phyloP scores from a whole-genome alignment of 192 early-diverging fungal genomes.

The Chytriomyces sp. region DNA sequence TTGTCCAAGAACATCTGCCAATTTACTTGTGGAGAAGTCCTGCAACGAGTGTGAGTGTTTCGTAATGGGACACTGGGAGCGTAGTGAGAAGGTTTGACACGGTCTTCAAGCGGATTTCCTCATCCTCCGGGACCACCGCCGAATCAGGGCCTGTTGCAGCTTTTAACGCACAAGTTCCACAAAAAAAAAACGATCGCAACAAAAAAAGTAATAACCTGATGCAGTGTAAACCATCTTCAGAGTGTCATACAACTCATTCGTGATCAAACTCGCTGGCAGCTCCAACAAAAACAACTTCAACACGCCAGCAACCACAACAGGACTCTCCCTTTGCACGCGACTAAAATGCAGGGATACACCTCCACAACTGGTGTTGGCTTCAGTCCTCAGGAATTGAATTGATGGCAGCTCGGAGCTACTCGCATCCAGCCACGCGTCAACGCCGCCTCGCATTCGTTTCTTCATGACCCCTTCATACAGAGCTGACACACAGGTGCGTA shows the following conservation, averaged over 20 bases:
- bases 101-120: constrained; percentile 40
- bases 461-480: constrained; percentile 35
- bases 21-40: constrained; percentile 41
- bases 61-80: constrained; percentile 39
- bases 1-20: background rate
- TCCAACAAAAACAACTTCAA: constrained; percentile 45
- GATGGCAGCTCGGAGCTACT: constrained; percentile 39
- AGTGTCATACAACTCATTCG: constrained; percentile 39
- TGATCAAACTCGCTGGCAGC: constrained; percentile 36
- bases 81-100: constrained; percentile 36
- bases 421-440: constrained; percentile 46
- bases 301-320: constrained; percentile 40
- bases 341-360: constrained; percentile 6
- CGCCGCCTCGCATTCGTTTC: constrained; percentile 7
- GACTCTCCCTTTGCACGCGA: constrained; percentile 14
- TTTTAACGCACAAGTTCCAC: background rate
- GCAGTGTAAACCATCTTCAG: constrained; percentile 42
- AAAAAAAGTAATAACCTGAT: constrained; percentile 32
- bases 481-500: constrained; percentile 35
- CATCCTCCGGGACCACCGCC: constrained; percentile 27
- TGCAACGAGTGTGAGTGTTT: constrained; percentile 41
- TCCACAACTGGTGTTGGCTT: constrained; percentile 31
- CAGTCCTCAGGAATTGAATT: constrained; percentile 47
- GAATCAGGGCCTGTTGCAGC: background rate
- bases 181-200: constrained; percentile 6